phyloP scores from a whole-genome alignment of 129 eudicot species.

The Oenanthe sinensis region DNA sequence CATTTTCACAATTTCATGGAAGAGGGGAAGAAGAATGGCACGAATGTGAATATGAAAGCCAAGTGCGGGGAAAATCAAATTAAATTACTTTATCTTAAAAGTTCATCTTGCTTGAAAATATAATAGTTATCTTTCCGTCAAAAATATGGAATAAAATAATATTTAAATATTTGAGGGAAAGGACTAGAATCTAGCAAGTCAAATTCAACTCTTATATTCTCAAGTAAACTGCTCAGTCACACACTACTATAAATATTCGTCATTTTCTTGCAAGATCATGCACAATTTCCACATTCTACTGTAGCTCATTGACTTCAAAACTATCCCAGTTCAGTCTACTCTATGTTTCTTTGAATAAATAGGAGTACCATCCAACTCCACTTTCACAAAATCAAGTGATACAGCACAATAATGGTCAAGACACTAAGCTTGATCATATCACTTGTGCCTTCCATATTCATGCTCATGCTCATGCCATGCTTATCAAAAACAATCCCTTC shows the following conservation, averaged over 20 bases:
- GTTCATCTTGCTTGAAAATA: neutral
- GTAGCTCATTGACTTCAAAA: neutral
- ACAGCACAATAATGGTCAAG: neutral
- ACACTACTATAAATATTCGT: too few relatives aligned
- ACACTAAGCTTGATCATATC: neutral
- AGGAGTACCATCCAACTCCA: neutral
- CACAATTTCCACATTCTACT: neutral
- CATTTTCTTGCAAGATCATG: neutral
- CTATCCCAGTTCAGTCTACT: neutral
- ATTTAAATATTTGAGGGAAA: neutral
- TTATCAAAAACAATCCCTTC: constrained; percentile 30
- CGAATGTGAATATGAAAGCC: neutral
- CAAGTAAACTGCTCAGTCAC: neutral
- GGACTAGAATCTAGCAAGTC: neutral
- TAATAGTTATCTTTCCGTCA: neutral
- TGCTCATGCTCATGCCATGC: neutral
- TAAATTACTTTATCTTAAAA: neutral
- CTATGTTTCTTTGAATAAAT: neutral
- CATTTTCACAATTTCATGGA: neutral
- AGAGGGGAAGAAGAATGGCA: neutral
- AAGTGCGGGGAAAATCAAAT: neutral
- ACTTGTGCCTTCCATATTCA: neutral
- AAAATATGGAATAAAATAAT: neutral
- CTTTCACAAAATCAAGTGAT: neutral
- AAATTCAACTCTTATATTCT: neutral